These are phyloP conservation scores for Aspergillus funiculosus DNA, from an alignment of 495 filamentous ascomycete species.

Conservation along the genomic window DNA sequence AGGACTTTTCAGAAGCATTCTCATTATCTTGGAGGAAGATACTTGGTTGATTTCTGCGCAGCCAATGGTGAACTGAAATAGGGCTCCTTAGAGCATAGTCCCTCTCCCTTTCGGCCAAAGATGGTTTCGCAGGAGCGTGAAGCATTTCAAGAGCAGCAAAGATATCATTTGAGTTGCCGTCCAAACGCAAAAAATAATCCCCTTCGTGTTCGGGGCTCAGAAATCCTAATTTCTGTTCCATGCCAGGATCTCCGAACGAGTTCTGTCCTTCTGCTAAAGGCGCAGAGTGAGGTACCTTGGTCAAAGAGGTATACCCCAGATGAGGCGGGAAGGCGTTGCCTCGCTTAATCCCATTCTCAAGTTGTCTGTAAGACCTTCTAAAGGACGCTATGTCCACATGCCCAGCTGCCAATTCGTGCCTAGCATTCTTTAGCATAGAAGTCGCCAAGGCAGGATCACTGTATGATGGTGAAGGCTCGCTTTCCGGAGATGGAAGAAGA, in stretches of 20 bases:
- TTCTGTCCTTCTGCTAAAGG: slow-evolving; percentile 16
- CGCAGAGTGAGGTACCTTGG: slow-evolving; percentile 29
- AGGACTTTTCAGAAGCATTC: slow-evolving; percentile 54
- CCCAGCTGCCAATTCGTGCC: slow-evolving; percentile 36
- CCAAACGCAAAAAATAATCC: slow-evolving; percentile 68
- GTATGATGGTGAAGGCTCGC: slow-evolving; percentile 33
- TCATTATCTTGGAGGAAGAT: slow-evolving; percentile 81
- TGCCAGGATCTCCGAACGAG: slow-evolving; percentile 13
- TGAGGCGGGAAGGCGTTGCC: slow-evolving; percentile 37
- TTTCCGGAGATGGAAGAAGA: slow-evolving; percentile 34
- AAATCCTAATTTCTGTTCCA: slow-evolving; percentile 45
- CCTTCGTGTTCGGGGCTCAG: slow-evolving; percentile 73
- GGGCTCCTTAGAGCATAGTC: slow-evolving; percentile 70
- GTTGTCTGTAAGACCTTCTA: slow-evolving; percentile 32
- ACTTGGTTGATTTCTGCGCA: slow-evolving; percentile 74
- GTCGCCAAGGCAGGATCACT: slow-evolving; percentile 35
- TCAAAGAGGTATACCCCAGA: slow-evolving; percentile 30
- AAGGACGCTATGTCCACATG: slow-evolving; percentile 35
- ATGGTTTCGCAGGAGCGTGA: slow-evolving; percentile 35
- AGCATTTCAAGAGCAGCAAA: slow-evolving; percentile 32
- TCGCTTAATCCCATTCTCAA: slow-evolving; percentile 38
- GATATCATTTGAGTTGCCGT: slow-evolving; percentile 55
- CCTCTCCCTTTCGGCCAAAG: slow-evolving; percentile 44
- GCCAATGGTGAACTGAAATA: slow-evolving; percentile 84
- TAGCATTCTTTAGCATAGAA: slow-evolving; percentile 42